Evolutionary conservation across 306 rosid genomes (phyloP), one percentile per base, ranked within the genome.

Genomic region (Nissolia schottii): DNA sequence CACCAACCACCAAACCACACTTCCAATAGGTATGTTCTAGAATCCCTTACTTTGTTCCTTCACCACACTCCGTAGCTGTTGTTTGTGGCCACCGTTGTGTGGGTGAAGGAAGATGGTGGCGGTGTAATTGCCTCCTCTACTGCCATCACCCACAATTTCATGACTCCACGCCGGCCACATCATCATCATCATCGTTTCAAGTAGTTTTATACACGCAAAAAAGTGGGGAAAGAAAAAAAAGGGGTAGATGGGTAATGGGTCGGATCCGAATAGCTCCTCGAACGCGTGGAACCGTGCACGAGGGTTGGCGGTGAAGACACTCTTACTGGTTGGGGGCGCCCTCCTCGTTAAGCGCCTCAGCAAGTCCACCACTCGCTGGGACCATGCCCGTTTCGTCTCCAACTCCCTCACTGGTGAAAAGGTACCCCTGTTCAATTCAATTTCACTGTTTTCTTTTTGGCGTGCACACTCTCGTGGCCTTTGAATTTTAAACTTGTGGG

Each of bases 361-460:
- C n/a, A 95, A 91, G 86, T 87, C 99, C 78, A 95, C 99, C 60
- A 91, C 99, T 6, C 97, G 99, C 38, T 87, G 99, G 97, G 99
- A 95, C 87, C 99, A 95, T 81, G 86, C 99, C 31, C 86, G 91
- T 58, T 63, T 87, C 32, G 96, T 91, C 24, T 29, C 96, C 14
- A 86, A 87, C 6, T 88, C 99, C 9, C 96, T 95, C 79, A 61
- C 92, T 37, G 99, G 97, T 74, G 88, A 95, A 83, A 95, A 89
- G 90, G 96, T 85, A 46, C 24, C 23, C 37, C 10, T 9, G 0
- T 5, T 9, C 2, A 9, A 7, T 34, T 34, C 9, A 5, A 34
- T 34, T 34, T 16, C 6, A 48, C 22, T 35, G 0, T 45, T 23
- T 0, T 49, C 59, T 13, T 34, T 28, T 15, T 35, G n/a, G n/a